These are phyloP conservation scores for Tulasnella sp. DNA, from an alignment of 768 basidiomycete species.

Conservation along the genomic window DNA sequence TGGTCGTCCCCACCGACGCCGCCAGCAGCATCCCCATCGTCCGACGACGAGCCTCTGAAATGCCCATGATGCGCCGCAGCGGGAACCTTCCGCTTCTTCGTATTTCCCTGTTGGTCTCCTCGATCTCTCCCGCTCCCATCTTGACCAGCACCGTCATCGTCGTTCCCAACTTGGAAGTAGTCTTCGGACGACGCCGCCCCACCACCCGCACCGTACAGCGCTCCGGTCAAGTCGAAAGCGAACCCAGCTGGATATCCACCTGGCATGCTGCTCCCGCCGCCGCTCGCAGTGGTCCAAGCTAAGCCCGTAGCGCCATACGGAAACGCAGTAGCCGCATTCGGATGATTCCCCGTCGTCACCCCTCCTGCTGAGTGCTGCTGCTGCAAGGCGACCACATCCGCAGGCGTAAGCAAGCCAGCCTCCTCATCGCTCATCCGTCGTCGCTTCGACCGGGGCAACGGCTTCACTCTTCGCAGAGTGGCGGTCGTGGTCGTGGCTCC, in stretches of 20 bases:
- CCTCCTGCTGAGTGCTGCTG: not conserved
- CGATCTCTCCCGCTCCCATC: constrained; percentile 55
- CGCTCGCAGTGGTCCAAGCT: not conserved
- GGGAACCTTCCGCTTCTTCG: constrained; percentile 86
- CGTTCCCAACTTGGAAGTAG: not conserved
- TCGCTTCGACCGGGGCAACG: constrained; percentile 16
- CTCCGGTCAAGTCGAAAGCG: not conserved
- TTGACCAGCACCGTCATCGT: constrained; percentile 50
- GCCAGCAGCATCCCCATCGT: constrained; percentile 40
- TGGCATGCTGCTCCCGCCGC: not conserved
- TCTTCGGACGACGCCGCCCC: not conserved
- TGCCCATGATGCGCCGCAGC: constrained; percentile 36
- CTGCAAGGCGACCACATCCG: not conserved
- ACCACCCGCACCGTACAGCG: not conserved
- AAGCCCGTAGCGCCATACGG: not conserved
- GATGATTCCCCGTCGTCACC: not conserved
- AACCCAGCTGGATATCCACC: not conserved
- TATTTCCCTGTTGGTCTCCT: constrained; percentile 71
- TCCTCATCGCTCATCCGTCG: constrained; percentile 11
- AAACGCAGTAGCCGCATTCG: not conserved
- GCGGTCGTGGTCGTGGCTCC: not conserved
- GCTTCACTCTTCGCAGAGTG: constrained; percentile 1
- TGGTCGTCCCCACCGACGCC: constrained; percentile 35
- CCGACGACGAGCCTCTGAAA: constrained; percentile 31
- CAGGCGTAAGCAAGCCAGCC: not conserved